phyloP scores from a whole-genome alignment of 2,329 filamentous ascomycete genomes.

The Aureobasidium vineae region DNA sequence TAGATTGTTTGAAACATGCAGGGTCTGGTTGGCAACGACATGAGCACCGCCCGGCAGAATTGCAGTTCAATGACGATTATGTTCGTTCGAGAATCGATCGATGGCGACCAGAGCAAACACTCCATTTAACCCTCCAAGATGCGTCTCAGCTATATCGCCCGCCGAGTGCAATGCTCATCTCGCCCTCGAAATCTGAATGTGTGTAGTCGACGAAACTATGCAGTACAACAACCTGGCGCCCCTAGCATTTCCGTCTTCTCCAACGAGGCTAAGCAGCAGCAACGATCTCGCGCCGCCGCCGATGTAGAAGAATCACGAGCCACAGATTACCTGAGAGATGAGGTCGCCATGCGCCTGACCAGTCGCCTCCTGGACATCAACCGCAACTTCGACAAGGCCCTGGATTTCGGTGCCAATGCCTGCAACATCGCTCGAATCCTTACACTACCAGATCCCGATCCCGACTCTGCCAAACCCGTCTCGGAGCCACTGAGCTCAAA shows the following conservation, averaged over 20 bases:
- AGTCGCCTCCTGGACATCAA: constrained; percentile 93
- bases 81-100: neutral
- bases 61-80: constrained; percentile 8
- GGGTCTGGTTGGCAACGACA: neutral
- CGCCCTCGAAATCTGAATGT: neutral
- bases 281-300: constrained; percentile 80
- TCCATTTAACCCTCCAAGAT: neutral
- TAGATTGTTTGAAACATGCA: neutral
- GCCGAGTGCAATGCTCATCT: constrained; percentile 16
- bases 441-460: constrained; percentile 60
- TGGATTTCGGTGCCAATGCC: constrained; percentile 93
- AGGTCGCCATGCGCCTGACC: constrained; percentile 79
- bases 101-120: neutral
- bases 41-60: neutral
- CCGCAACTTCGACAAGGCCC: constrained; percentile 74
- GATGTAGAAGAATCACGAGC: constrained; percentile 70
- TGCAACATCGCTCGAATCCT: constrained; percentile 89
- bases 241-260: constrained; percentile 91
- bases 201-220: constrained; percentile 53
- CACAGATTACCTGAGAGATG: constrained; percentile 90
- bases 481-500: constrained; percentile 66
- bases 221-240: constrained; percentile 71
- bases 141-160: constrained; percentile 8
- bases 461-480: constrained; percentile 60
- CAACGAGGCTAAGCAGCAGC: constrained; percentile 78